A percentile compares a stretch with the other conserved stretches of the same genome.
Evolutionary conservation across 345 rosid genomes (phyloP).

Genomic region (Salix dunnii): DNA sequence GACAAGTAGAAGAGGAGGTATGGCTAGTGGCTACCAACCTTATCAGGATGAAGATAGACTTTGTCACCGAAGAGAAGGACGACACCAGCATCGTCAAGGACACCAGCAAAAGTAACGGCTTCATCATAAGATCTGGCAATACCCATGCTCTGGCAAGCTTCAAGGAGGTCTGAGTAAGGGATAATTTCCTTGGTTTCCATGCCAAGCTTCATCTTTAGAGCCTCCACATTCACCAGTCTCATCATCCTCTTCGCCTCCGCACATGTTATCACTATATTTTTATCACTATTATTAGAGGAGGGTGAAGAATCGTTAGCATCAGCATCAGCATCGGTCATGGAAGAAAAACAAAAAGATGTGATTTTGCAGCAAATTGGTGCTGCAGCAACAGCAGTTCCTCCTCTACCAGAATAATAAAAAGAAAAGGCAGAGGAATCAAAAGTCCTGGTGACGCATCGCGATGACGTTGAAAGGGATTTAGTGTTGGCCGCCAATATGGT

Average conservation of each 20-base stretch:
- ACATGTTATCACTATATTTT: constrained; percentile 28
- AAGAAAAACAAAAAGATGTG: background rate
- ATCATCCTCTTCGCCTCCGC: constrained; percentile 72
- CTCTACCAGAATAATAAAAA: background rate
- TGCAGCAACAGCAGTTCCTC: background rate
- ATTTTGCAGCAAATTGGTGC: background rate
- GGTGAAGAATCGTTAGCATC: background rate
- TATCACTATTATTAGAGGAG: background rate
- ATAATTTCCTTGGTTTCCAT: constrained; percentile 67
- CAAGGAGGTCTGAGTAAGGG: constrained; percentile 48
- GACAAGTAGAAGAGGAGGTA: background rate
- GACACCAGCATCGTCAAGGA: constrained; percentile 86
- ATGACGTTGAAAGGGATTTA: background rate
- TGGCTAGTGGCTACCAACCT: constrained; percentile 63
- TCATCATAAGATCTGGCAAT: constrained; percentile 70
- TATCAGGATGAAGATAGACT: constrained; percentile 83
- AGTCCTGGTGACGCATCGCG: background rate
- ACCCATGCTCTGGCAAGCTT: constrained; percentile 62
- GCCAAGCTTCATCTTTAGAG: constrained; percentile 64
- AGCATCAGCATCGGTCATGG: background rate
- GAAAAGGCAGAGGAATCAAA: background rate
- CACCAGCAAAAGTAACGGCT: constrained; percentile 69
- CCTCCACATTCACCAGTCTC: constrained; percentile 81
- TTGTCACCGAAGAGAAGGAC: constrained; percentile 79
- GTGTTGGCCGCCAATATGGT: constrained; percentile 6